Base-by-base conservation (phyloP, 163 green algal genomes). In the Chlorella variabilis region DNA sequence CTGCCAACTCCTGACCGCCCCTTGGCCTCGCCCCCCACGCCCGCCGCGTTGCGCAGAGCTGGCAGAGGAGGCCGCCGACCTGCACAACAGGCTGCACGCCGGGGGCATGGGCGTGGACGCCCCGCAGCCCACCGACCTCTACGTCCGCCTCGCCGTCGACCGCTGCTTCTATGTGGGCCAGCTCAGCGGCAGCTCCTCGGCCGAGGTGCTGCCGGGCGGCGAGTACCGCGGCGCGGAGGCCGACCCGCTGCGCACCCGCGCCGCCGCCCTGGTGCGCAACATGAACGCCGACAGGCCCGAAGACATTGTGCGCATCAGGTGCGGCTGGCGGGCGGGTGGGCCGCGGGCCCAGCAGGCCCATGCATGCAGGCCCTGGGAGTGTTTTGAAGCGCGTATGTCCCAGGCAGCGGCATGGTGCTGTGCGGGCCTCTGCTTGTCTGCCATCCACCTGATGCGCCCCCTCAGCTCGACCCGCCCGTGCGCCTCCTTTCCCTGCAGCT, bases 121-220 rank as follows among this genome's bases (percentile, higher is more conserved):
- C 21, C 88, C 88, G 7, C 77, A 87, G 63, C 79, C 83, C 38
- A 78, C 61, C 33, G 91, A 94, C 80, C 56, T 88, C 18, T 94
- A 89, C 81, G 90, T 81, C 75, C 90, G 86, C 41, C 83, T 98
- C 33, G 59, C 29, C 41, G 76, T 93, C 29, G 88, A 96, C 11
- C 83, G 89, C 73, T 93, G 86, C 77, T 89, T 97, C 81, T 96
- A 95, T 81, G 94, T 96, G 34, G 92, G 90, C 0, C 90, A 91
- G 31, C 85, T 97, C 29, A 90, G 92, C 69, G 85, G 90, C 34
- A 85, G 31, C 34, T 65, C 51, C 29, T 39, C 69, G 21, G 82
- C 79, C 2, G 74, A 87, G 25, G 84, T 78, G 34, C 33, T 91
- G 9, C 62, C 54, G 17, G 71, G 74, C 21, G 78, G 88, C 7